Conservation (phyloP, 495 filamentous ascomycete genomes). For the Neurospora sp. region DNA sequence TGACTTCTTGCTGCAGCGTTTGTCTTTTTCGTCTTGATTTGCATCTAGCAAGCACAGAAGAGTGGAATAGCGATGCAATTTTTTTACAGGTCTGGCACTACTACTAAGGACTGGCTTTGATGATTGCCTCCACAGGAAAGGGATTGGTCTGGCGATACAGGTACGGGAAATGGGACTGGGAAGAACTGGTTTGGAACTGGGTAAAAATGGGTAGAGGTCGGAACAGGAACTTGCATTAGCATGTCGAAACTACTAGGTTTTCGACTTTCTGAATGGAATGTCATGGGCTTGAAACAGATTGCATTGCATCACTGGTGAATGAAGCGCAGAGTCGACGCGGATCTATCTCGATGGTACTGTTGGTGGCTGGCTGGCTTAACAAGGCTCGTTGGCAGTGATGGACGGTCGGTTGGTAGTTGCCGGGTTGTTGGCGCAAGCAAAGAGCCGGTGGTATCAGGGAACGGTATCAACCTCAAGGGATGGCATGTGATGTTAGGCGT, state of each 20-base stretch:
- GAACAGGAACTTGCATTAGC: not conserved
- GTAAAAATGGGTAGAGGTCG: not conserved
- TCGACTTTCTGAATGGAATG: not conserved
- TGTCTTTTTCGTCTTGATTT: not conserved
- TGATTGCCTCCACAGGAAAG: not conserved
- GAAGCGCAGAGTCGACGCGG: not conserved
- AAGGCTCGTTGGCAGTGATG: not conserved
- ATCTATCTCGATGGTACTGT: not conserved
- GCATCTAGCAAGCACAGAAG: not conserved
- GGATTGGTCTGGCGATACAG: not conserved
- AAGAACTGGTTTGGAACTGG: not conserved
- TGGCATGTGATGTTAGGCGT: not conserved
- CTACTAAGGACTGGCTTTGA: not conserved
- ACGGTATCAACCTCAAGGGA: not conserved
- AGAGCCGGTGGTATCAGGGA: not conserved
- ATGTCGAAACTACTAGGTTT: not conserved
- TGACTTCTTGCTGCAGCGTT: not conserved
- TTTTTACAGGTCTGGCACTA: not conserved
- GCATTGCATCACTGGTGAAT: not conserved
- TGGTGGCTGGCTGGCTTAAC: not conserved
- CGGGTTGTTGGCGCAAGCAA: not conserved
- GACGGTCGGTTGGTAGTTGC: not conserved
- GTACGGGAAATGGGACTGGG: not conserved
- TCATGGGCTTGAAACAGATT: not conserved
- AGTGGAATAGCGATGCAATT: not conserved